phyloP scores from a whole-genome alignment of 768 basidiomycete species.

The Naganishia friedmannii region DNA sequence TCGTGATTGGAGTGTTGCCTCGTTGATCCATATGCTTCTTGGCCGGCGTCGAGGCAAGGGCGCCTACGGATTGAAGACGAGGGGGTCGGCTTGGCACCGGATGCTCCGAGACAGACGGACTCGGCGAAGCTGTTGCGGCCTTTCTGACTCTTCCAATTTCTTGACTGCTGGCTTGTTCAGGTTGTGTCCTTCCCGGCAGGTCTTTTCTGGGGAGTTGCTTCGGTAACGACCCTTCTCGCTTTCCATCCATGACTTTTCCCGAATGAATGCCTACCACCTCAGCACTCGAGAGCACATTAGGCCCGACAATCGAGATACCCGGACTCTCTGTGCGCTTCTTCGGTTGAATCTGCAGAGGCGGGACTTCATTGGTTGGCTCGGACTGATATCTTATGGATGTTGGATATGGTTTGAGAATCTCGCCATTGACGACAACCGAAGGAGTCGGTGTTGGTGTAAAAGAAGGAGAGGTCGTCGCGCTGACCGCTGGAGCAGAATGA shows the following conservation, averaged over 20 bases:
- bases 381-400: neutral
- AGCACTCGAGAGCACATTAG: too few species aligned
- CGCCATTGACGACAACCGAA: conserved; percentile 20
- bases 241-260: neutral
- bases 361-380: conserved; percentile 3
- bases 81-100: neutral
- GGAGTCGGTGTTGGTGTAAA: conserved; percentile 13
- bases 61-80: neutral
- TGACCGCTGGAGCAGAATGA: neutral
- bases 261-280: neutral
- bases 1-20: neutral
- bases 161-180: conserved; percentile 2
- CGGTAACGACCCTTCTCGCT: neutral
- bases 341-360: conserved; percentile 12
- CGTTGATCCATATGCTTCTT: neutral
- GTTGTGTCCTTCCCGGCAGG: neutral
- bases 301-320: neutral
- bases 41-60: neutral
- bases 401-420: conserved; percentile 12
- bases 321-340: conserved; percentile 1
- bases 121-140: conserved; percentile 4
- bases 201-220: neutral
- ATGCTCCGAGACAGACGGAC: conserved; percentile 13
- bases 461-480: neutral
- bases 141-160: neutral